Conservation (phyloP, 1,284 basidiomycete species). For the Abortiporus biennis region DNA sequence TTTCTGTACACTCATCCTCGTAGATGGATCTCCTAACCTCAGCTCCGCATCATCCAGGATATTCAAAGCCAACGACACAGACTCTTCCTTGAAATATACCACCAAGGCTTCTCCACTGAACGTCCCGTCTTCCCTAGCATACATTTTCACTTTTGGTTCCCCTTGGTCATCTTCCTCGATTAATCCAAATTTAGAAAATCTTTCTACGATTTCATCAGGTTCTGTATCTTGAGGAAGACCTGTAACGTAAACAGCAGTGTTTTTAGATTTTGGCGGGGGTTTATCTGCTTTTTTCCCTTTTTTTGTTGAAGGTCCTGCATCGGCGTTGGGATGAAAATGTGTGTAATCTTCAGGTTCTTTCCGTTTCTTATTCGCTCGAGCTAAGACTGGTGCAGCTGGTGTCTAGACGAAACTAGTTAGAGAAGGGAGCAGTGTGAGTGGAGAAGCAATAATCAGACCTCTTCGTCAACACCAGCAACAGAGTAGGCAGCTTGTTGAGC, state of each 20-base stretch:
- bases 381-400: slow-evolving; percentile 78
- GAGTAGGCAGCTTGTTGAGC: slow-evolving; percentile 93
- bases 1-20: slow-evolving; percentile 76
- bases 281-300: slow-evolving; percentile 46
- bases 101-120: slow-evolving; percentile 96
- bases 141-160: slow-evolving; percentile 89
- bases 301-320: slow-evolving; percentile 53
- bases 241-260: slow-evolving; percentile 92
- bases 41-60: slow-evolving; percentile 93
- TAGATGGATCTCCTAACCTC: slow-evolving; percentile 70
- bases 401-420: slow-evolving; percentile 38
- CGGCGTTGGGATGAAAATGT: slow-evolving; percentile 41
- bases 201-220: slow-evolving; percentile 66
- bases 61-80: slow-evolving; percentile 80
- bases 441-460: slow-evolving; percentile 42
- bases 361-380: slow-evolving; percentile 76
- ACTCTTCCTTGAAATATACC: slow-evolving; percentile 97
- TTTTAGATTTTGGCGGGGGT: slow-evolving; percentile 63
- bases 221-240: slow-evolving; percentile 80
- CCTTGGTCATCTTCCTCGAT: slow-evolving; percentile 90
- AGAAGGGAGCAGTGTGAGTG: slow-evolving; percentile 2
- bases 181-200: slow-evolving; percentile 89
- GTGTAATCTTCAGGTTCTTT: slow-evolving; percentile 77
- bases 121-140: slow-evolving; percentile 81
- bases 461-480: slow-evolving; percentile 85